A percentile compares a stretch with the other conserved stretches of the same genome.
Evolutionary conservation across 1,139 yeast genomes (phyloP).

Genomic region (Hansenula anomala): DNA sequence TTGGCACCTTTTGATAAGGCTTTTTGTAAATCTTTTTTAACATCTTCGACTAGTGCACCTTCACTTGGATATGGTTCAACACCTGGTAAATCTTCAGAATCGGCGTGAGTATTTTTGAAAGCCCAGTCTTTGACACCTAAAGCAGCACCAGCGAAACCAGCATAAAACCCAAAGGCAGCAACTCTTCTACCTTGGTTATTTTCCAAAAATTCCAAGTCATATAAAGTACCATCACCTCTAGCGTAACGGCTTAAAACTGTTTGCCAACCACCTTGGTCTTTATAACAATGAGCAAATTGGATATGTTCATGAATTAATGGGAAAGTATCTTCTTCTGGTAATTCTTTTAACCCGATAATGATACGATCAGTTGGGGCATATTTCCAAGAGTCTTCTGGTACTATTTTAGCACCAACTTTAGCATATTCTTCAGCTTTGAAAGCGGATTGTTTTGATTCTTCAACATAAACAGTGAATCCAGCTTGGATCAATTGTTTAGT

Average conservation of each 20-base stretch:
- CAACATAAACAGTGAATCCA: constrained; percentile 86
- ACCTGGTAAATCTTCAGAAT: constrained; percentile 66
- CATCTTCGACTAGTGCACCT: constrained; percentile 62
- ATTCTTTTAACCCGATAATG: constrained; percentile 89
- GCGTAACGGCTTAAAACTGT: constrained; percentile 86
- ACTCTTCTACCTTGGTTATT: constrained; percentile 96
- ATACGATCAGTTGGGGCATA: constrained; percentile 86
- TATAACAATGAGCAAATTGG: constrained; percentile 98
- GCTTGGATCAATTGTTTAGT: constrained; percentile 80
- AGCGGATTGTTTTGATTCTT: constrained; percentile 79
- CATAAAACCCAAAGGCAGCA: constrained; percentile 97
- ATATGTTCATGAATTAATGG: constrained; percentile 94
- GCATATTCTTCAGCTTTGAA: constrained; percentile 73
- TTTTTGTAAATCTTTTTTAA: constrained; percentile 51
- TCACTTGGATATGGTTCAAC: constrained; percentile 84
- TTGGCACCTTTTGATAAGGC: constrained; percentile 64
- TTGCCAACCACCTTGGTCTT: constrained; percentile 96
- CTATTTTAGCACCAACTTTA: constrained; percentile 78
- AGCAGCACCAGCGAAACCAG: constrained; percentile 99
- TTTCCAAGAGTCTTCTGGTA: constrained; percentile 92
- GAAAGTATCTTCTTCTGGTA: constrained; percentile 86
- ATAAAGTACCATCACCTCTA: constrained; percentile 82
- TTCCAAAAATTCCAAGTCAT: constrained; percentile 91
- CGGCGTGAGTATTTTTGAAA: constrained; percentile 70
- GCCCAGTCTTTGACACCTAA: constrained; percentile 94